Evolutionary conservation across 768 basidiomycete species (phyloP).

Genomic region (Termitomyces sp.): DNA sequence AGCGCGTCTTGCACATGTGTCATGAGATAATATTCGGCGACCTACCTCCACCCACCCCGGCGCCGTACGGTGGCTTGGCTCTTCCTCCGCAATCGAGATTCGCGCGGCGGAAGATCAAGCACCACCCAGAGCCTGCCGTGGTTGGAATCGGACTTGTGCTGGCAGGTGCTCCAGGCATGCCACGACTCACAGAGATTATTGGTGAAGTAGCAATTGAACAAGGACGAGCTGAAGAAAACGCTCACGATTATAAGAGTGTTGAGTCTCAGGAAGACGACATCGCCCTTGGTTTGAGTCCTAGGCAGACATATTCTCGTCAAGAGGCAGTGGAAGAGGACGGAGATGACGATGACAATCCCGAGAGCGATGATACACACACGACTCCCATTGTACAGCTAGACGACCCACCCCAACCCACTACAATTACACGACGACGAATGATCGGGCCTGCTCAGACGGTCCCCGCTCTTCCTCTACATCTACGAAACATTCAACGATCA

Average conservation of each 20-base stretch:
- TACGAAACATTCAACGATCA: constrained; percentile 48
- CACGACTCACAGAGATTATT: constrained; percentile 63
- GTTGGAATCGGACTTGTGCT: constrained; percentile 83
- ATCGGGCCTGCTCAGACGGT: constrained; percentile 68
- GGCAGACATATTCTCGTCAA: constrained; percentile 13
- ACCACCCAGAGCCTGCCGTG: constrained; percentile 68
- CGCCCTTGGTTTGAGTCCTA: constrained; percentile 21
- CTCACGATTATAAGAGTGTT: constrained; percentile 43
- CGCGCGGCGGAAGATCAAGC: constrained; percentile 62
- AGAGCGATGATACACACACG: constrained; percentile 26
- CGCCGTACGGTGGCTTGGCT: constrained; percentile 65
- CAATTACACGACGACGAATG: constrained; percentile 40
- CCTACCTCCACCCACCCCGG: constrained; percentile 58
- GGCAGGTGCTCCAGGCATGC: constrained; percentile 76
- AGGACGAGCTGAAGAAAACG: constrained; percentile 72
- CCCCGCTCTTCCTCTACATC: constrained; percentile 65
- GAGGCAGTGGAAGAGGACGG: constrained; percentile 33
- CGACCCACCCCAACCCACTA: constrained; percentile 16
- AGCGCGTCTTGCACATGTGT: constrained; percentile 84
- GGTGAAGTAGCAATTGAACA: constrained; percentile 89
- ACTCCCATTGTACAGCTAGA: constrained; percentile 11
- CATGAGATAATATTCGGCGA: constrained; percentile 97
- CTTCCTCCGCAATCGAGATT: constrained; percentile 48
- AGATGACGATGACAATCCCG: constrained; percentile 38
- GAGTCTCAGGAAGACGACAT: constrained; percentile 44